A percentile compares a stretch with the other conserved stretches of the same genome.
Evolutionary conservation across 371 early-diverging fungal species (phyloP).

Genomic region (Apophysomyces sp.): DNA sequence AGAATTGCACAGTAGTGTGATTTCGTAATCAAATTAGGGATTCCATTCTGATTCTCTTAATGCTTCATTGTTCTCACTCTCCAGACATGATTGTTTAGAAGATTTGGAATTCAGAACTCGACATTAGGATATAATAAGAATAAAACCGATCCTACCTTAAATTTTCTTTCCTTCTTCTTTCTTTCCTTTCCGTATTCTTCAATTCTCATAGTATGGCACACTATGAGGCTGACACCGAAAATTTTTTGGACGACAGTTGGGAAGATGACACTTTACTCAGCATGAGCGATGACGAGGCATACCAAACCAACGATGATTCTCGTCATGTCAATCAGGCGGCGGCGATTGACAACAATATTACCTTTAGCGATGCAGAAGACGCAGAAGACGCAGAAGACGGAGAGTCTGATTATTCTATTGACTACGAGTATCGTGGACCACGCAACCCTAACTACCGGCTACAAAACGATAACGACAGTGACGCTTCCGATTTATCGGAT

Average conservation of each 20-base stretch:
- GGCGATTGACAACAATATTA: constrained; percentile 1
- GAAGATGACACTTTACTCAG: constrained; percentile 5
- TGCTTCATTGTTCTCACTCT: constrained; percentile 1
- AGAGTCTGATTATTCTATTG: constrained; percentile 44
- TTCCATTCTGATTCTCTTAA: neutral
- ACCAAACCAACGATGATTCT: neutral
- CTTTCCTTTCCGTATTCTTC: constrained; percentile 1
- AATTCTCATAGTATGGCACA: constrained; percentile 10
- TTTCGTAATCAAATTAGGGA: neutral
- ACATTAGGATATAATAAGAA: neutral
- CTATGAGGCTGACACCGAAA: constrained; percentile 19
- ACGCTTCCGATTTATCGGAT: constrained; percentile 40
- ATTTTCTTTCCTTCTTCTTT: constrained; percentile 11
- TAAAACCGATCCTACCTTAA: neutral
- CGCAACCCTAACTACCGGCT: constrained; percentile 39
- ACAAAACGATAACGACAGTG: constrained; percentile 37
- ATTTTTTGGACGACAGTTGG: constrained; percentile 8
- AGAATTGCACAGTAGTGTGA: neutral
- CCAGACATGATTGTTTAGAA: constrained; percentile 11
- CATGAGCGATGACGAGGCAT: constrained; percentile 5
- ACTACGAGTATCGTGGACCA: constrained; percentile 48
- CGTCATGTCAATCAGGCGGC: neutral
- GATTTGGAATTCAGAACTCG: constrained; percentile 30
- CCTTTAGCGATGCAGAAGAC: constrained; percentile 10
- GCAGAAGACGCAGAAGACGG: constrained; percentile 16